Conservation (phyloP, 1,284 basidiomycete species). For the Naganishia sp. region DNA sequence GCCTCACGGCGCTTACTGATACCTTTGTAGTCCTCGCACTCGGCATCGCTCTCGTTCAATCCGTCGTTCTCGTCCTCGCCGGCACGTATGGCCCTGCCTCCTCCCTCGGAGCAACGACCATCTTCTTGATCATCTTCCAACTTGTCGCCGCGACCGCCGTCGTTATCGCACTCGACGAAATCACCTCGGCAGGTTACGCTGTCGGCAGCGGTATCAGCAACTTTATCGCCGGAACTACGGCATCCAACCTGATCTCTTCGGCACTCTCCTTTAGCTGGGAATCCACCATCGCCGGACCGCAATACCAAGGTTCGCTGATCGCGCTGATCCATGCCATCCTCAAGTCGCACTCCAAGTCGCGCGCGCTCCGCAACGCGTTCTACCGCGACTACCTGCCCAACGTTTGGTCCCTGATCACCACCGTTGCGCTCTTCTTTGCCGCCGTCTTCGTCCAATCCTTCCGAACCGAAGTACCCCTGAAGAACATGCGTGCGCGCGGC, state of each 20-base stretch:
- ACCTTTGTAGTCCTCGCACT: slow-evolving; percentile 9
- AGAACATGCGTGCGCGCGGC: slow-evolving; percentile 25
- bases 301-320: slow-evolving; percentile 24
- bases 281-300: slow-evolving; percentile 15
- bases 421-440: slow-evolving; percentile 16
- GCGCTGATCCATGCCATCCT: slow-evolving; percentile 8
- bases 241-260: slow-evolving; percentile 18
- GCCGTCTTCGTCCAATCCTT: slow-evolving; percentile 17
- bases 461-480: slow-evolving; percentile 20
- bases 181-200: slow-evolving; percentile 11
- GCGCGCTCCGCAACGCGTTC: slow-evolving; percentile 8
- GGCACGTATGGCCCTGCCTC: slow-evolving; percentile 19
- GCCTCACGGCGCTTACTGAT: background rate
- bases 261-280: slow-evolving; percentile 16
- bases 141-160: slow-evolving; percentile 11
- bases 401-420: slow-evolving; percentile 19
- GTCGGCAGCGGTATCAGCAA: slow-evolving; percentile 23
- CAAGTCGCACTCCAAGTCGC: slow-evolving; percentile 21
- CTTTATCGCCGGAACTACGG: slow-evolving; percentile 22
- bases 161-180: slow-evolving; percentile 17
- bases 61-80: slow-evolving; percentile 13
- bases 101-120: slow-evolving; percentile 3
- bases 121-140: slow-evolving; percentile 25
- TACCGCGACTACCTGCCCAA: slow-evolving; percentile 25
- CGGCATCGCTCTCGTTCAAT: slow-evolving; percentile 13